Evolutionary conservation across 1,284 basidiomycete species (phyloP), one percentile per base, ranked within the genome.

Genomic region (Papiliotrema laurentii): DNA sequence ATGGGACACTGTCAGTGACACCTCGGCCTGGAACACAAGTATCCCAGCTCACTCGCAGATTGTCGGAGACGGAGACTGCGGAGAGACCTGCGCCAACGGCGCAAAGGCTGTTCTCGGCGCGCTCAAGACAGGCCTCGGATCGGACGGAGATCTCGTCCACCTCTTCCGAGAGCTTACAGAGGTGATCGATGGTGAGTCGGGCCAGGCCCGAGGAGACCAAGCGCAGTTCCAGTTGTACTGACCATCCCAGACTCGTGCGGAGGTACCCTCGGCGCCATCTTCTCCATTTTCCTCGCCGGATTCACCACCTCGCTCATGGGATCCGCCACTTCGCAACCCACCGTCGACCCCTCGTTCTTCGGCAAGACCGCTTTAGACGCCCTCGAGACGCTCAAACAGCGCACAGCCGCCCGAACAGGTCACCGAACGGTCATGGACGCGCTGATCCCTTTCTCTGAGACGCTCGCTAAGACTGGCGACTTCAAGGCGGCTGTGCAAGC

Each of bases 351-450:
- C 16, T 37, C 18, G 24, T 64, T 60, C 56, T 55, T 65, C 16
- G 65, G 63, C 18, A 27, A 56, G 14, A 56, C 61, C 14, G 60
- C 59, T 3, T 44, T 60, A n/a, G 47, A 51, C 25, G 70, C 56
- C 16, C 59, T 73, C 30, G 68, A 69, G 25, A 63, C 61, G 4
- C 59, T 75, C 22, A 68, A 73, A 55, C 64, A 67, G 47, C 74
- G 75, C 49, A 76, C 75, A 27, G 63, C 68, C 24, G 76, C 75
- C 5, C 59, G 75, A n/a, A 64, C 65, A 2, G 74, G 74, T 5
- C 75, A 75, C 51, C 59, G 76, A 27, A 77, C 76, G 26, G 65
- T 77, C 41, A 73, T 77, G 65, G 76, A 77, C 58, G 71, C 75
- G 6, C 62, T 77, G n/a, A 71, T 73, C 24, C 71, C 76, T 5